These are phyloP conservation scores for Houttuynia cordata DNA, from an alignment of 164 flowering plant species.

Conservation along the genomic window DNA sequence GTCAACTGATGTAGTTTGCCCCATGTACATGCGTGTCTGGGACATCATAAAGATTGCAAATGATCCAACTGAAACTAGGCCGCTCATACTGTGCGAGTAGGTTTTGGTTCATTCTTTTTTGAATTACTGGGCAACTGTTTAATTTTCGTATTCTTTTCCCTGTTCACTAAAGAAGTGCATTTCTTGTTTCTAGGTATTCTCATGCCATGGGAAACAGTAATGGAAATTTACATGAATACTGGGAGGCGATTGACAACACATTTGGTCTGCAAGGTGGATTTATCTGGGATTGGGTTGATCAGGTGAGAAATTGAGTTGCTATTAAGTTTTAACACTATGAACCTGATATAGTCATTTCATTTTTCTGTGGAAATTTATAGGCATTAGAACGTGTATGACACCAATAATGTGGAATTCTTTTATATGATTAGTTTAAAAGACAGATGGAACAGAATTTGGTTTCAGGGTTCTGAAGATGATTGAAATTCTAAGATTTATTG, in stretches of 20 bases:
- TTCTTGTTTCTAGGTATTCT: conserved; percentile 62
- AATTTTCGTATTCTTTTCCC: background rate
- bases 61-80: conserved; percentile 75
- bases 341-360: background rate
- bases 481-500: no score
- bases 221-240: conserved; percentile 73
- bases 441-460: no score
- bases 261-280: conserved; percentile 98
- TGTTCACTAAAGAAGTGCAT: background rate
- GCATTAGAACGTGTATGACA: no score
- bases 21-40: conserved; percentile 98
- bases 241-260: conserved; percentile 88
- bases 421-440: no score
- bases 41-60: conserved; percentile 81
- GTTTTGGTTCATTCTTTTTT: conserved; percentile 11
- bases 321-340: background rate
- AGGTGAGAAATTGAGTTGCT: conserved; percentile 24
- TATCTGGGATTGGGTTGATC: conserved; percentile 99
- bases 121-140: background rate
- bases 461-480: no score
- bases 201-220: conserved; percentile 98
- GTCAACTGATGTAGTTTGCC: conserved; percentile 91
- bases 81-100: conserved; percentile 98
- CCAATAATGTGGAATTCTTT: no score
- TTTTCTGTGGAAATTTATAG: no score